phyloP scores from a whole-genome alignment of 257 asterid species.

The Capsicum rhomboideum region DNA sequence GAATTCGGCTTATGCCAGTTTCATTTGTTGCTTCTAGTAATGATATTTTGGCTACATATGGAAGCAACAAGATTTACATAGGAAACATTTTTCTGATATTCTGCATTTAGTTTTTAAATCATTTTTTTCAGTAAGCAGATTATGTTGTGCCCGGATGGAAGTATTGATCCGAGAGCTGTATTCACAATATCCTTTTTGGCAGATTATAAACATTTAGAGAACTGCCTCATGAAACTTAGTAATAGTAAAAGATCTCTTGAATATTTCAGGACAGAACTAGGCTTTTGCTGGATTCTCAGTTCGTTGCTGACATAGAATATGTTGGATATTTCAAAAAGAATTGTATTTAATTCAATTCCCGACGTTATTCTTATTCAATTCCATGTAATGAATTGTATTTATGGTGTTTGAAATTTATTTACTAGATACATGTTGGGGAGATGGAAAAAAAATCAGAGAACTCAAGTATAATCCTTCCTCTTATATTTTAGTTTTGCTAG shows the following conservation, averaged over 20 bases:
- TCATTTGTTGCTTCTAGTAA: conserved; percentile 9
- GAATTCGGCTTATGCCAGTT: conserved; percentile 10
- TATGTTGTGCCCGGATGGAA: conserved; percentile 26
- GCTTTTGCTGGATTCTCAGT: conserved; percentile 2
- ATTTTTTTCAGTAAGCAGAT: neutral
- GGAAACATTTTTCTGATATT: neutral
- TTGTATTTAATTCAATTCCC: no score
- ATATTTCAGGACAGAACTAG: conserved; percentile 25
- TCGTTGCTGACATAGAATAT: neutral
- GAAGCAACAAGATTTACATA: neutral
- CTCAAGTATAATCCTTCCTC: no score
- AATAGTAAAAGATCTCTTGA: conserved; percentile 29
- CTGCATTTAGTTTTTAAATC: neutral
- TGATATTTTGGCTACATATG: neutral
- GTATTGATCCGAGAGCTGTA: conserved; percentile 32
- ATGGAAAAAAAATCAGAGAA: no score
- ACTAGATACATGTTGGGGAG: no score
- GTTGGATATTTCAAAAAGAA: no score
- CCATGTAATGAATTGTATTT: no score
- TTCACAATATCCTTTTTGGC: conserved; percentile 60
- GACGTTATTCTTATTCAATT: no score
- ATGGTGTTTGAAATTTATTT: no score
- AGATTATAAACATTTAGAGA: conserved; percentile 44
- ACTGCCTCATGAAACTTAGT: conserved; percentile 31
- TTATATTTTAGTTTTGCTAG: no score